Evolutionary conservation across 2,329 filamentous ascomycete genomes (phyloP), one percentile per base, ranked within the genome.

Genomic region (Sporothrix pallida): DNA sequence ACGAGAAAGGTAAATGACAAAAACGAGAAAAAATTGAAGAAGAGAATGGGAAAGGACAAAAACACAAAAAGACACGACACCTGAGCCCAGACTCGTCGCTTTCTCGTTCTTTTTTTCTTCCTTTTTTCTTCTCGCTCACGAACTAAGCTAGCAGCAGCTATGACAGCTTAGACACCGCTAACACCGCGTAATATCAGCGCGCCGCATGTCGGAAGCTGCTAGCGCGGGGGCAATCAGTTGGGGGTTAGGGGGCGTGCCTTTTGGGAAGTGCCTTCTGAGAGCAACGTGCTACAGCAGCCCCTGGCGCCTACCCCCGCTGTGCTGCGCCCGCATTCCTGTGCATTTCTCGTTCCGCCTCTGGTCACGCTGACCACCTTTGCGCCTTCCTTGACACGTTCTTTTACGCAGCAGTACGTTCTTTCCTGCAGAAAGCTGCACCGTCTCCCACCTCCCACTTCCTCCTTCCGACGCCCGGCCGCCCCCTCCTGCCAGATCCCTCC

Each of bases 301-400:
- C 65, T 69, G 65, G 65, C 65, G 65, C 65, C 65, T 54, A 37
- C 10, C 60, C 60, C 60, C 60, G 60, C 60, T 46, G 58, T 42
- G 52, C 60, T 46, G 58, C 20, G 52, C 42, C 58, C 13, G 58
- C 31, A 42, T 31, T 42, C 12, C 42, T 62, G 37, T 37, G 31
- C 31, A 37, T 5, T 37, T 37, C 31, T 37, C 37, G 37, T 65
- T 37, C n/a, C 60, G 60, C 37, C n/a, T 1, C 4, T 5, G n/a
- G 60, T 65, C 60, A 65, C 60, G 42, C n/a, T 65, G 60, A n/a
- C 37, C 56, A 60, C 56, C 26, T 9, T 23, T 10, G 3, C 12
- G 15, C 3, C 42, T 46, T 48, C n/a, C n/a, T 20, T 12, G 10
- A 4, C 8, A 4, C n/a, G 52, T 20, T 9, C 20, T 23, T 17